Percentiles rank a stretch among this genome's conserved stretches.
Conservation (phyloP, 495 filamentous ascomycete species). For the Letharia columbiana region DNA sequence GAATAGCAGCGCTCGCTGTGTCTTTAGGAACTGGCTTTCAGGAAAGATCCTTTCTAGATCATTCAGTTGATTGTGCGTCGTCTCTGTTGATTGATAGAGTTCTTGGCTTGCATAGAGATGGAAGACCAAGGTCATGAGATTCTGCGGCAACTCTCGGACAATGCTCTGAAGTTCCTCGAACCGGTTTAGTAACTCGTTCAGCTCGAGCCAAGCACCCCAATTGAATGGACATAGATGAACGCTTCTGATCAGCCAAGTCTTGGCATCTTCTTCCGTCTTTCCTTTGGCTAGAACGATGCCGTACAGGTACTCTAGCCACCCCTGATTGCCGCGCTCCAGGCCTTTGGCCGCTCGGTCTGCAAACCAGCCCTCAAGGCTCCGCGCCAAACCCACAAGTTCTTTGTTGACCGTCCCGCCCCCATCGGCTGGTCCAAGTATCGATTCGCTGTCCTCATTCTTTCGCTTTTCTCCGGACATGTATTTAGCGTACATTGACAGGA, state of each 20-base stretch:
- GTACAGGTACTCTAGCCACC: constrained; percentile 95
- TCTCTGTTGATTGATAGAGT: constrained; percentile 73
- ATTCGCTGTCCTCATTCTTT: constrained; percentile 93
- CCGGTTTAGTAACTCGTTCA: constrained; percentile 63
- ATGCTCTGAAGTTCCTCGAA: constrained; percentile 68
- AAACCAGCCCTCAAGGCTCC: constrained; percentile 73
- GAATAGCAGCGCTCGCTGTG: constrained; percentile 74
- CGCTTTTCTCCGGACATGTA: constrained; percentile 91
- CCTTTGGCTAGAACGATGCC: constrained; percentile 83
- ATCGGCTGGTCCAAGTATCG: constrained; percentile 91
- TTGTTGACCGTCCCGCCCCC: constrained; percentile 74
- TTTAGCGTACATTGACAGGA: constrained; percentile 86
- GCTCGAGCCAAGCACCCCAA: constrained; percentile 93
- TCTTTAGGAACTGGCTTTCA: constrained; percentile 75
- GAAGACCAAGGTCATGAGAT: constrained; percentile 90
- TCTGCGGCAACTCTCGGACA: constrained; percentile 60
- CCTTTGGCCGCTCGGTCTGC: constrained; percentile 49
- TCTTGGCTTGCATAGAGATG: constrained; percentile 83
- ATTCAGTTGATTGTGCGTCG: constrained; percentile 58
- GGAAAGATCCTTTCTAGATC: constrained; percentile 80
- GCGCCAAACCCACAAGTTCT: constrained; percentile 64
- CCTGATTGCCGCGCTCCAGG: constrained; percentile 59
- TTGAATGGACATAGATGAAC: constrained; percentile 84
- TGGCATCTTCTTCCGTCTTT: constrained; percentile 77
- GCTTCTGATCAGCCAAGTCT: constrained; percentile 73